A percentile compares a stretch with the other conserved stretches of the same genome.
Conservation (phyloP, 2,329 filamentous ascomycete species). For the Sclerotinia sclerotiorum region DNA sequence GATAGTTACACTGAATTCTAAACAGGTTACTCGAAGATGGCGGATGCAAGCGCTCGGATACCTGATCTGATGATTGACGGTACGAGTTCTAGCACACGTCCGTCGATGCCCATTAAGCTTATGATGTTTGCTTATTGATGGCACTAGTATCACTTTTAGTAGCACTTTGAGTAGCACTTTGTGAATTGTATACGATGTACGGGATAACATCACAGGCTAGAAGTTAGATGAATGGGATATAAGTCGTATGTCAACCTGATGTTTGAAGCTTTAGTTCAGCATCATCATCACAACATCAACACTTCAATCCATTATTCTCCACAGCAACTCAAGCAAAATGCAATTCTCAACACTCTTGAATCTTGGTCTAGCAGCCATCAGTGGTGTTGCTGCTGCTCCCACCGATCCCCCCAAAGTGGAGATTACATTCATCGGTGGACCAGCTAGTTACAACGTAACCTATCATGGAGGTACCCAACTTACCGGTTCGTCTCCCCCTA, state of each 20-base stretch:
- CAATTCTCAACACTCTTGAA: constrained; percentile 14
- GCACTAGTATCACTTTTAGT: too few relatives aligned
- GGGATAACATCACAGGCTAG: background rate
- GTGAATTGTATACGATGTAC: background rate
- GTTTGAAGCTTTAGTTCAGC: background rate
- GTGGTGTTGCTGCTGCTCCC: constrained; percentile 8
- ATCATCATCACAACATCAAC: background rate
- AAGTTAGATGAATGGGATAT: background rate
- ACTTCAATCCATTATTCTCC: background rate
- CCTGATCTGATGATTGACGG: background rate
- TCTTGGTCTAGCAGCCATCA: constrained; percentile 14
- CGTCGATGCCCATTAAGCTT: background rate
- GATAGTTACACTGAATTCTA: background rate
- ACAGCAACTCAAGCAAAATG: constrained; percentile 4
- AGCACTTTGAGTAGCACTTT: too few relatives aligned
- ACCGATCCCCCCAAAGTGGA: constrained; percentile 6
- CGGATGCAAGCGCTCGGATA: background rate
- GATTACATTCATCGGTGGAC: constrained; percentile 10
- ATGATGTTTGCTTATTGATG: background rate
- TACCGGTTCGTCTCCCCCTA: background rate
- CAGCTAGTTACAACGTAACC: constrained; percentile 12
- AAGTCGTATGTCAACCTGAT: background rate
- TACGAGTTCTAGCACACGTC: background rate
- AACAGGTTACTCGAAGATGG: background rate
- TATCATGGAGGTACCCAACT: constrained; percentile 8